These are phyloP conservation scores for Hansenula sp. DNA, from an alignment of 1,139 yeast genomes.

Conservation along the genomic window DNA sequence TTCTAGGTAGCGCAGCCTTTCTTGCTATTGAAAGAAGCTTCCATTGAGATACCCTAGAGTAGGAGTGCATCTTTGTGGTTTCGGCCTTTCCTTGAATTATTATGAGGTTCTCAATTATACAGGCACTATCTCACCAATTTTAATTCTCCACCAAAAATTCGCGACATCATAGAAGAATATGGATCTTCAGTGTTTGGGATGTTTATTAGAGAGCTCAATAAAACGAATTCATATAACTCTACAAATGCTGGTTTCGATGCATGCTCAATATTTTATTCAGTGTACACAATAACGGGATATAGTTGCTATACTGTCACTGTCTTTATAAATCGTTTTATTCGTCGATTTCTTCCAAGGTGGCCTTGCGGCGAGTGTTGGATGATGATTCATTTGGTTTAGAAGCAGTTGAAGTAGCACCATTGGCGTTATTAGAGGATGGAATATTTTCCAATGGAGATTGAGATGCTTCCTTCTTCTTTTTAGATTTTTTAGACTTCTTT, in stretches of 20 bases:
- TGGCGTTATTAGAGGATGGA: constrained; percentile 6
- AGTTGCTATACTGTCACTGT: too few species aligned
- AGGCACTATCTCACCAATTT: too few species aligned
- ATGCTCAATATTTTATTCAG: too few species aligned
- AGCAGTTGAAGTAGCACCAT: constrained; percentile 6
- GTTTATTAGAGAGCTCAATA: too few species aligned
- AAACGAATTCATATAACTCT: too few species aligned
- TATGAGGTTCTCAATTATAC: too few species aligned
- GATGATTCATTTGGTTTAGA: not conserved
- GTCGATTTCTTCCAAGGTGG: constrained; percentile 45
- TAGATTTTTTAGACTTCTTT: constrained; percentile 22
- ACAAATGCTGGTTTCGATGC: too few species aligned
- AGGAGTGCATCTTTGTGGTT: too few species aligned
- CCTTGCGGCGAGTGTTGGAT: constrained; percentile 25
- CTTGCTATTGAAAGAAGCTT: not conserved
- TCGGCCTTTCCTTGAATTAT: too few species aligned
- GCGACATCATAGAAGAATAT: too few species aligned
- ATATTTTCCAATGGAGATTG: not conserved
- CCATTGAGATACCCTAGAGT: not conserved
- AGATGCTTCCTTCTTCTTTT: constrained; percentile 8
- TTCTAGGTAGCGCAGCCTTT: not conserved
- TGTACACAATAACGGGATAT: not conserved
- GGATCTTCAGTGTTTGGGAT: too few species aligned
- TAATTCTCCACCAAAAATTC: too few species aligned
- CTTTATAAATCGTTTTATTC: constrained; percentile 25